A percentile compares a stretch with the other conserved stretches of the same genome.
Conservation (phyloP, 306 rosid species). For the Neltuma alba region DNA sequence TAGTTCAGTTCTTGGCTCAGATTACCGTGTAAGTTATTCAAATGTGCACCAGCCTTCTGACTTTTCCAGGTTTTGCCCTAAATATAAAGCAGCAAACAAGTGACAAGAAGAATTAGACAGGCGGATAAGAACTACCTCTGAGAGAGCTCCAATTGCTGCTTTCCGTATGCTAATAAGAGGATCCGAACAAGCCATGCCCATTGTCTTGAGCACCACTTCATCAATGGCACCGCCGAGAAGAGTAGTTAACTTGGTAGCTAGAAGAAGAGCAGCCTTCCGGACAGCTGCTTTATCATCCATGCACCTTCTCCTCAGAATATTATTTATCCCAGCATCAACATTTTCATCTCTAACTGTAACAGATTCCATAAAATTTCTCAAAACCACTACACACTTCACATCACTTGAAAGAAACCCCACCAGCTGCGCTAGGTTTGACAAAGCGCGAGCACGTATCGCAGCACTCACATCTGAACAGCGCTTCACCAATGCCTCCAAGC, state of each 20-base stretch:
- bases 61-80: not conserved
- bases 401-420: constrained; percentile 58
- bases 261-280: constrained; percentile 81
- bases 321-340: constrained; percentile 47
- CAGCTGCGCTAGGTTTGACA: constrained; percentile 74
- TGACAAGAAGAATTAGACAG: not conserved
- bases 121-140: constrained; percentile 54
- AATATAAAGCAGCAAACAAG: not conserved
- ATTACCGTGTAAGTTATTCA: not conserved
- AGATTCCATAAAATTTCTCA: constrained; percentile 71
- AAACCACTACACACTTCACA: constrained; percentile 41
- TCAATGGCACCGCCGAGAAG: constrained; percentile 71
- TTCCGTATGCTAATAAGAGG: constrained; percentile 91
- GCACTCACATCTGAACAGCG: constrained; percentile 77
- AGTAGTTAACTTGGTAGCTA: constrained; percentile 73
- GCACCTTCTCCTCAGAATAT: constrained; percentile 72
- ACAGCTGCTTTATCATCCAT: constrained; percentile 92
- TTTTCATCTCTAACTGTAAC: constrained; percentile 37
- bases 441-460: constrained; percentile 72
- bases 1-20: not conserved
- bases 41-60: not conserved
- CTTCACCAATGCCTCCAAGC: constrained; percentile 77
- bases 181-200: constrained; percentile 90
- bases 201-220: constrained; percentile 73
- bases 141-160: constrained; percentile 78